A percentile compares a stretch with the other conserved stretches of the same genome.
phyloP scores from a whole-genome alignment of 805 yeast species.

The Wickerhamiella sorbophila region DNA sequence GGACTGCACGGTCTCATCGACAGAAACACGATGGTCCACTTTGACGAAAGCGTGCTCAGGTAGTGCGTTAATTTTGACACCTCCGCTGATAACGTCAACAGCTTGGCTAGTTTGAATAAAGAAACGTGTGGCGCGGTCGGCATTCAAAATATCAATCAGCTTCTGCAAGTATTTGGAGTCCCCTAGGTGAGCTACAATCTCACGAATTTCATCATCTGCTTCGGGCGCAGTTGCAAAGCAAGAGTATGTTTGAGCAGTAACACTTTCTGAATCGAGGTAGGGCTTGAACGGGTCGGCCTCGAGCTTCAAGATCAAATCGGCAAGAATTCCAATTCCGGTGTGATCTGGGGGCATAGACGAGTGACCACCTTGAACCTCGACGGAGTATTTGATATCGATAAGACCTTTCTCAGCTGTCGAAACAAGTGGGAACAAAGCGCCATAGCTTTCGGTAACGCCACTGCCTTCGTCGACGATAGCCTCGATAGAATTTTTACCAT shows the following conservation, averaged over 20 bases:
- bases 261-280: conserved; percentile 33
- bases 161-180: background rate
- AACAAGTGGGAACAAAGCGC: conserved; percentile 37
- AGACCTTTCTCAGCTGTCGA: conserved; percentile 52
- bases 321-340: conserved; percentile 60
- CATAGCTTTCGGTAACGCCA: conserved; percentile 29
- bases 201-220: background rate
- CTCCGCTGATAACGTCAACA: conserved; percentile 50
- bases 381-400: conserved; percentile 34
- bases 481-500: conserved; percentile 47
- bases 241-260: conserved; percentile 28
- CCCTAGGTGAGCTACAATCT: conserved; percentile 2
- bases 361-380: conserved; percentile 63
- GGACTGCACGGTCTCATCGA: background rate
- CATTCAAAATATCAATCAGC: background rate
- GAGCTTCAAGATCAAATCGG: conserved; percentile 40
- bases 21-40: conserved; percentile 41
- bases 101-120: conserved; percentile 47
- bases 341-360: conserved; percentile 72
- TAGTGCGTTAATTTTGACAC: conserved; percentile 57
- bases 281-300: conserved; percentile 44
- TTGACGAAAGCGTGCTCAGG: conserved; percentile 43
- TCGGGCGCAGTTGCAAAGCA: conserved; percentile 37
- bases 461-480: conserved; percentile 64
- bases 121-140: conserved; percentile 17